Conservation (phyloP, 2,329 filamentous ascomycete genomes). For the Fusarium praegraminearum region DNA sequence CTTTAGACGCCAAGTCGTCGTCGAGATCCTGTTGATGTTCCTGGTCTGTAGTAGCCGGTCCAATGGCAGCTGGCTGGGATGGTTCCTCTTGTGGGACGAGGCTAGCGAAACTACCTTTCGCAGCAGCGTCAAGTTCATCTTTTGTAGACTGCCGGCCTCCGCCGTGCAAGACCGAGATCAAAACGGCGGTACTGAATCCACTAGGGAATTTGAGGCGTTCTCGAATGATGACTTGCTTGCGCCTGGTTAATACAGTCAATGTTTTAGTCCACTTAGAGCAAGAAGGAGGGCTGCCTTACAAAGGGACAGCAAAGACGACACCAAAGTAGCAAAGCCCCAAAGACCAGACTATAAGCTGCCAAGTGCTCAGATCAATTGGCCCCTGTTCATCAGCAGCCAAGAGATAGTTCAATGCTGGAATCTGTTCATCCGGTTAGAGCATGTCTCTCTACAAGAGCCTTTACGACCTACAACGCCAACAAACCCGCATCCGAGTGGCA, state of each 20-base stretch:
- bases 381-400: conserved; percentile 82
- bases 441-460: neutral
- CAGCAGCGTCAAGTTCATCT: conserved; percentile 52
- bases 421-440: conserved; percentile 53
- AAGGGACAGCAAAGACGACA: conserved; percentile 93
- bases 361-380: conserved; percentile 76
- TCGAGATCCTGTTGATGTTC: conserved; percentile 53
- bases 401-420: conserved; percentile 91
- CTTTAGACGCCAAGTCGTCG: conserved; percentile 25
- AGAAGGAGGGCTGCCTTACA: conserved; percentile 59
- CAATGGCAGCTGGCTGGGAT: conserved; percentile 40
- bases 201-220: conserved; percentile 95
- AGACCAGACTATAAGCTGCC: conserved; percentile 89
- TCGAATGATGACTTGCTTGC: conserved; percentile 90
- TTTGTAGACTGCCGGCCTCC: conserved; percentile 52
- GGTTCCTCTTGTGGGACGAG: conserved; percentile 53
- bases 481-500: conserved; percentile 95
- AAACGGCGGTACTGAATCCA: conserved; percentile 92
- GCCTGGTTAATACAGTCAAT: conserved; percentile 51
- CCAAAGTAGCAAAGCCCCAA: conserved; percentile 96
- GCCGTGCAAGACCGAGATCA: conserved; percentile 92
- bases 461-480: conserved; percentile 77
- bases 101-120: conserved; percentile 58
- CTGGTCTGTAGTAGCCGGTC: conserved; percentile 43
- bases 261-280: conserved; percentile 15